These are phyloP conservation scores for Inga leiocalycina DNA, from an alignment of 306 rosid species.

Conservation along the genomic window DNA sequence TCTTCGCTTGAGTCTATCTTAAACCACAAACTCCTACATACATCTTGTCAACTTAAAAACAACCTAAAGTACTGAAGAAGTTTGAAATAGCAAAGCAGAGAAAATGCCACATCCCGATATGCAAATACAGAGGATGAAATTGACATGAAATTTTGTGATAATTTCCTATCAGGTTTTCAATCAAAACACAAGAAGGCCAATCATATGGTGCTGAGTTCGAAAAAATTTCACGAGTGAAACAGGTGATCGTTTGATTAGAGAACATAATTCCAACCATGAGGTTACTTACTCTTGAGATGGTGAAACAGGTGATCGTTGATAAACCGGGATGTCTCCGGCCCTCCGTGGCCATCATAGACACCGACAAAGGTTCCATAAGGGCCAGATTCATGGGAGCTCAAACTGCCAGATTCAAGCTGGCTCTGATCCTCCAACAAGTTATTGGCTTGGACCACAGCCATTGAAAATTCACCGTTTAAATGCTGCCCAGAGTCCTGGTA, in stretches of 20 bases:
- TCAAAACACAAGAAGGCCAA: neutral
- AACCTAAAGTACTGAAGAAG: neutral
- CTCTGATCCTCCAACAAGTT: slow-evolving; percentile 54
- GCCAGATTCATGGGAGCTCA: slow-evolving; percentile 44
- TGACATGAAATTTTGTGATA: neutral
- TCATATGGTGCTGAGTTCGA: neutral
- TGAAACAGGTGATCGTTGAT: slow-evolving; percentile 42
- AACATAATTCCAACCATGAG: neutral
- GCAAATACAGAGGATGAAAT: neutral
- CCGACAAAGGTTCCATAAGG: slow-evolving; percentile 50
- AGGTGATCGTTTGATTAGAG: neutral
- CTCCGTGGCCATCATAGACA: slow-evolving; percentile 49
- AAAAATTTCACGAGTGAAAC: neutral
- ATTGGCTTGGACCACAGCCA: slow-evolving; percentile 57
- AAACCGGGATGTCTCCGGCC: slow-evolving; percentile 26
- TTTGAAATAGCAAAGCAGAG: slow-evolving; percentile 8
- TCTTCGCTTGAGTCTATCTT: slow-evolving; percentile 5
- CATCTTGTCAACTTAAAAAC: neutral
- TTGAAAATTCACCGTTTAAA: slow-evolving; percentile 46
- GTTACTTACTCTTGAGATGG: slow-evolving; percentile 48
- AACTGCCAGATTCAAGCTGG: slow-evolving; percentile 44
- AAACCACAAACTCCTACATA: neutral
- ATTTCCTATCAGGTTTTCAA: neutral
- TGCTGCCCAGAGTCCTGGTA: slow-evolving; percentile 51
- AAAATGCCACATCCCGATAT: slow-evolving; percentile 12